phyloP scores from a whole-genome alignment of 192 early-diverging fungal genomes.

The Spizellomyces punctatus region DNA sequence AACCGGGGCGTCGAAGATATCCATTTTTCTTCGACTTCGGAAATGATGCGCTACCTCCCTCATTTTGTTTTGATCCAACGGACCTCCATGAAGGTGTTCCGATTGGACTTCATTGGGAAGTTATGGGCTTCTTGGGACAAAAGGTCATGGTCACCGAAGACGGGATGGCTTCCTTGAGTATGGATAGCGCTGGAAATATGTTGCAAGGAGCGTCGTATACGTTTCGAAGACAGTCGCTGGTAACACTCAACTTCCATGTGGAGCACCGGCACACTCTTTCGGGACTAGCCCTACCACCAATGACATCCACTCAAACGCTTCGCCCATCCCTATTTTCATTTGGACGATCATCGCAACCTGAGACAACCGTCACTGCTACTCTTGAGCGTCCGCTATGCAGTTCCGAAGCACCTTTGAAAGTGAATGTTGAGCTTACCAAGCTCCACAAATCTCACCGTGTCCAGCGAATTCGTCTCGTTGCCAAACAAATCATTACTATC shows the following conservation, averaged over 20 bases:
- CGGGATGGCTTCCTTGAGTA: not conserved
- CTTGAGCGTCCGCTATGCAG: slow-evolving; percentile 4
- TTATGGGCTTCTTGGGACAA: slow-evolving; percentile 11
- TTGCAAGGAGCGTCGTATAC: not conserved
- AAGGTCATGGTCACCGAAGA: slow-evolving; percentile 1
- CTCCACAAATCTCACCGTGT: slow-evolving; percentile 7
- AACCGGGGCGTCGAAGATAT: slow-evolving; percentile 8
- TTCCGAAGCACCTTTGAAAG: not conserved
- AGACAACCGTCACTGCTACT: slow-evolving; percentile 3
- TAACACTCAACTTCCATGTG: slow-evolving; percentile 16
- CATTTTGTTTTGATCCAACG: slow-evolving; percentile 20
- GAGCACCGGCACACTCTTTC: slow-evolving; percentile 13
- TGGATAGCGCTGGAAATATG: slow-evolving; percentile 2
- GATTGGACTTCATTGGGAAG: slow-evolving; percentile 29
- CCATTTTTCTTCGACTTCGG: slow-evolving; percentile 24
- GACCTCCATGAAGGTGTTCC: slow-evolving; percentile 17
- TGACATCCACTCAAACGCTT: slow-evolving; percentile 15
- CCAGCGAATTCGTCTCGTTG: slow-evolving; percentile 2
- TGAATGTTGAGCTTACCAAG: slow-evolving; percentile 9
- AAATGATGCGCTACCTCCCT: slow-evolving; percentile 17
- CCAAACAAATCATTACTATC: slow-evolving; percentile 19
- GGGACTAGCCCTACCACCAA: not conserved
- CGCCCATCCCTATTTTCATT: slow-evolving; percentile 23
- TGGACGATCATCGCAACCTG: slow-evolving; percentile 6
- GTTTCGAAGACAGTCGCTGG: slow-evolving; percentile 4